Evolutionary conservation across 345 rosid species (phyloP).

Genomic region (Pistacia integerrima): DNA sequence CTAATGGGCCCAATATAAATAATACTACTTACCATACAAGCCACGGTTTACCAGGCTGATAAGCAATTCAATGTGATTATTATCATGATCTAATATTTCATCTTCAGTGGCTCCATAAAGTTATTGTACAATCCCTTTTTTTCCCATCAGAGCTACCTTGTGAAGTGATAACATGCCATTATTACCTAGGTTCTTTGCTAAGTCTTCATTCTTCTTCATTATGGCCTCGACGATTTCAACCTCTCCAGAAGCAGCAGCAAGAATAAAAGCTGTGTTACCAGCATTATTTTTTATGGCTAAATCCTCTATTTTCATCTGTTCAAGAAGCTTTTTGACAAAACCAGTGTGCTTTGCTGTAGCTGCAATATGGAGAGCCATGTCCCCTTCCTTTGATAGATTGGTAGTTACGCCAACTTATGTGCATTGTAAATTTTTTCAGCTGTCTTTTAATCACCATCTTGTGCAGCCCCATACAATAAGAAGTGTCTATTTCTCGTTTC

Average conservation of each 20-base stretch:
- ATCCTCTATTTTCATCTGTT: background rate
- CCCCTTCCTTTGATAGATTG: background rate
- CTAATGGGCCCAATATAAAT: too few relatives aligned
- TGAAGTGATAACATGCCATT: background rate
- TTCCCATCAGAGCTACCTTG: conserved; percentile 17
- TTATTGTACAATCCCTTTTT: conserved; percentile 5
- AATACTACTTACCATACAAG: conserved; percentile 6
- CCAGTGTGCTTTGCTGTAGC: background rate
- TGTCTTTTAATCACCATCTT: background rate
- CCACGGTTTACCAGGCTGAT: background rate
- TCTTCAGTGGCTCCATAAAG: conserved; percentile 6
- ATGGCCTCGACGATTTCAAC: conserved; percentile 9
- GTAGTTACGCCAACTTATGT: background rate
- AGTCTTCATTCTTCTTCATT: background rate
- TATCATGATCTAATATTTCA: background rate
- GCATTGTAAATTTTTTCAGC: background rate
- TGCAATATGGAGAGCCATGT: conserved; percentile 29
- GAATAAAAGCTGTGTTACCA: conserved; percentile 12
- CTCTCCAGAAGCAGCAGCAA: conserved; percentile 13
- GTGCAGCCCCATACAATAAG: conserved; percentile 11
- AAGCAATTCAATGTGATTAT: background rate
- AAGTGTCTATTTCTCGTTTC: background rate
- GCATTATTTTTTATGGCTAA: background rate
- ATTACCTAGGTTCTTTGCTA: background rate
- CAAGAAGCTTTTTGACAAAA: conserved; percentile 14